Base-by-base conservation (phyloP, 345 rosid genomes). In the Brassica carinata region DNA sequence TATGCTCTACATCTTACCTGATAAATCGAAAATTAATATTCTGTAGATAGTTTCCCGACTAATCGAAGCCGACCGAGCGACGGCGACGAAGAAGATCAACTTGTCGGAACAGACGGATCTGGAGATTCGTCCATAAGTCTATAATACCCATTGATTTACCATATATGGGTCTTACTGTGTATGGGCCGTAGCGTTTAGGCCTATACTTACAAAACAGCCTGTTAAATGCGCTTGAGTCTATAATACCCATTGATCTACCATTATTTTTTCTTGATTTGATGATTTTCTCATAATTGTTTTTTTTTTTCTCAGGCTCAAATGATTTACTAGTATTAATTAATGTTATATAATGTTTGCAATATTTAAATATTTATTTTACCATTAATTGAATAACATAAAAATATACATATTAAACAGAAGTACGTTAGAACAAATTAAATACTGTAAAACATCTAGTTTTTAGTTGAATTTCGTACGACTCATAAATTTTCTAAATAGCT, bases 131-230 rank as follows among this genome's bases (percentile, higher is more conserved):
- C 14, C 53, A 11, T n/a, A 19, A n/a, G 51, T 51, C 57, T 64
- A 8, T 23, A 64, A 71, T 27, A 19, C 15, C 27, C 27, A 36
- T 6, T 65, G n/a, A 64, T 55, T 0, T 17, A 38, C 33, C 34
- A 4, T 5, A 6, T 59, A 40, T 38, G 48, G 55, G 55, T 15
- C 55, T 14, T 48, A 38, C 15, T 48, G n/a, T 48, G 55, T n/a
- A 55, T 72, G 68, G 82, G 67, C 77, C 29, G 5, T 9, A 5
- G 0, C 8, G 1, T 57, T 15, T 65, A 48, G 82, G 77, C 72
- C 67, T 27, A 1, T 15, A 26, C 10, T 18, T 33, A 66, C n/a
- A 65, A 65, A 33, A 8, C 10, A 33, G 26, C 26, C 43, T 64
- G 17, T 64, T 15, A n/a, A 64, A 30, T 64, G 11, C 23, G 43